Evolutionary conservation across 352 stramenopile genomes (phyloP), one percentile per base, ranked within the genome.

Genomic region (Phytopythium aichiense): DNA sequence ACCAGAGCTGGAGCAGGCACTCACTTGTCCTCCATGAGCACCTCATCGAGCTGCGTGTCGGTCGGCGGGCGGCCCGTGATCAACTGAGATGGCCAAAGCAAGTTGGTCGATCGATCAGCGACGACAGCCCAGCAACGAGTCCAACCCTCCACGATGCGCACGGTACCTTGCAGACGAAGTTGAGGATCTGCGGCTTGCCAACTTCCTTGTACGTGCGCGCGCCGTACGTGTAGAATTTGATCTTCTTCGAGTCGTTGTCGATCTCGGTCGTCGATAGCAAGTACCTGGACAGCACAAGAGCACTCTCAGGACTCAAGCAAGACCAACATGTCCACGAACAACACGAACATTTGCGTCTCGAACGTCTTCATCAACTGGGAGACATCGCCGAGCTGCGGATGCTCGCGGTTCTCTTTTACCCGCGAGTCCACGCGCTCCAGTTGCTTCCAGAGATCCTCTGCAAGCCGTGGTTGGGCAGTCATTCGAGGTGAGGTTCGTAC

Each of bases 131-230:
- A 33, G 4, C 20, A 50, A 25, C 33, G n/a, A 63, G 48, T 13
- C 16, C 9, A 45, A 23, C 4, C 35, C 49, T 30, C 23, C 8
- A 15, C 35, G 23, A 31, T 28, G 16, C n/a, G 30, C 13, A 30
- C 33, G 64, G 53, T 66, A 94, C 83, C 78, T 92, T 93, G 82
- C 86, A 93, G 16, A 95, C 81, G 56, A 95, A 95, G 62, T 91
- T 91, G 43, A 95, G 74, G 62, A 95, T 93, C 67, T 92, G 82
- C 37, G 87, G 69, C 58, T 95, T 93, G 69, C 84, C 75, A n/a
- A 95, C 79, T 78, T 95, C 86, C 40, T 89, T 65, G 28, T 82
- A 64, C 40, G 86, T 78, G 6, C 86, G 78, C 15, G 82, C 60
- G 7, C 84, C 86, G 60, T 90, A 95, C 43, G 69, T 66, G 50